Percentiles rank a stretch among this genome's conserved stretches.
Conservation (phyloP, 225 moss, liverwort and hornwort species). For the Pseudoscleropodium purum region DNA sequence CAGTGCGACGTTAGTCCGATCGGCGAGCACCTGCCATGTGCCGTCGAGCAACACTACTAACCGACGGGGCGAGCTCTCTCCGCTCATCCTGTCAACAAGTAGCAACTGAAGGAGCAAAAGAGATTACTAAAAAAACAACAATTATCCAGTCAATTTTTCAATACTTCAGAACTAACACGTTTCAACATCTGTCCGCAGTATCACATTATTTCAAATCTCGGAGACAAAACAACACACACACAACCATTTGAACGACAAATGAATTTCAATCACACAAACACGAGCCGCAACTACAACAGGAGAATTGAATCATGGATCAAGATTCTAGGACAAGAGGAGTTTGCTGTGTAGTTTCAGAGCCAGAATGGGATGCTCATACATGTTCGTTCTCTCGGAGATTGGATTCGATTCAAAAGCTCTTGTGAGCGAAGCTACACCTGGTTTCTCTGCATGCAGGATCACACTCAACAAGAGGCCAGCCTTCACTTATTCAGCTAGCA, state of each 20-base stretch:
- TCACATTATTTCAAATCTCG: background rate
- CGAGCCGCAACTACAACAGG: background rate
- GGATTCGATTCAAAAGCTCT: background rate
- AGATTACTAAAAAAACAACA: background rate
- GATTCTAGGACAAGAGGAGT: background rate
- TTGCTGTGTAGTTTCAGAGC: background rate
- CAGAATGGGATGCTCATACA: background rate
- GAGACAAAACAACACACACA: background rate
- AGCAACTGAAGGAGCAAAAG: background rate
- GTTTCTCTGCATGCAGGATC: background rate
- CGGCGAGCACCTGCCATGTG: slow-evolving; percentile 18
- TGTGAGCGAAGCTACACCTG: background rate
- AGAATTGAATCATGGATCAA: background rate
- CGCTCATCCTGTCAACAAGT: slow-evolving; percentile 11
- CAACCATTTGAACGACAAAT: background rate
- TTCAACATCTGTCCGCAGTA: background rate
- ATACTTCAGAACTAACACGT: background rate
- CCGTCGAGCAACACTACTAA: slow-evolving; percentile 27
- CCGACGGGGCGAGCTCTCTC: background rate
- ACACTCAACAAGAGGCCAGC: background rate
- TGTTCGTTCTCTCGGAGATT: background rate
- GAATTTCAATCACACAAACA: background rate
- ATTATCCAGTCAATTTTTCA: background rate
- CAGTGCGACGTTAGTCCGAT: slow-evolving; percentile 15
- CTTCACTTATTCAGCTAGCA: background rate